Evolutionary conservation across 1,139 yeast genomes (phyloP), one percentile per base, ranked within the genome.

Genomic region (Geotrichum histeridarum): DNA sequence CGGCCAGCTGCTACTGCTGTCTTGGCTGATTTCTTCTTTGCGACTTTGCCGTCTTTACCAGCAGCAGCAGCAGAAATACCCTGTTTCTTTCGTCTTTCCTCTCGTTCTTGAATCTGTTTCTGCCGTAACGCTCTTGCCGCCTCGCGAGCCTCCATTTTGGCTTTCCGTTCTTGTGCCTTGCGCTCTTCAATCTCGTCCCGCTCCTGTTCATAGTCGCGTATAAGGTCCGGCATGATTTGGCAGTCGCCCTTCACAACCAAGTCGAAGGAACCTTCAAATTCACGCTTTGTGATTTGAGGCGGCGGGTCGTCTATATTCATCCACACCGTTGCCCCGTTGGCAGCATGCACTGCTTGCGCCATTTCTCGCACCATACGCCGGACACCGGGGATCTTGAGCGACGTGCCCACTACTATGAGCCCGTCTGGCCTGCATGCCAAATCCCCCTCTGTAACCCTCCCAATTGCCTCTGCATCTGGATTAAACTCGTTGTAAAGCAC

Each of bases 401-500:
- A 83, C 0, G 96, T 89, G 1, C 96, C 96, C 67, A 86, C 91
- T 46, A 89, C 86, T 17, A 89, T 73, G 53, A 89, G 72, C 63
- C 90, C 81, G 66, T 89, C 96, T 0, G 94, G 91, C 59, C 75
- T 79, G 47, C 80, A 70, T 61, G 76, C 77, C 51, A 87, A 68
- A 68, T 89, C 96, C 6, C 76, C 72, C 57, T 79, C 83, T 6
- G 90, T 78, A 1, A 91, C 84, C 54, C 80, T 79, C 1, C 95
- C 90, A 52, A 89, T 81, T 4, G 83, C 77, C 58, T 89, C 96
- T 47, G 91, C 84, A 66, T 88, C 95, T 0, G 95, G 95, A 65
- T 89, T 95, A 62, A 82, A 78, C 67, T 89, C 96, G 57, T 93
- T 93, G 67, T 89, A 89, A 44, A 89, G 72, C 1, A 89, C 95